Base-by-base conservation (phyloP, 441 rosid genomes). In the Populus trichocarpa region DNA sequence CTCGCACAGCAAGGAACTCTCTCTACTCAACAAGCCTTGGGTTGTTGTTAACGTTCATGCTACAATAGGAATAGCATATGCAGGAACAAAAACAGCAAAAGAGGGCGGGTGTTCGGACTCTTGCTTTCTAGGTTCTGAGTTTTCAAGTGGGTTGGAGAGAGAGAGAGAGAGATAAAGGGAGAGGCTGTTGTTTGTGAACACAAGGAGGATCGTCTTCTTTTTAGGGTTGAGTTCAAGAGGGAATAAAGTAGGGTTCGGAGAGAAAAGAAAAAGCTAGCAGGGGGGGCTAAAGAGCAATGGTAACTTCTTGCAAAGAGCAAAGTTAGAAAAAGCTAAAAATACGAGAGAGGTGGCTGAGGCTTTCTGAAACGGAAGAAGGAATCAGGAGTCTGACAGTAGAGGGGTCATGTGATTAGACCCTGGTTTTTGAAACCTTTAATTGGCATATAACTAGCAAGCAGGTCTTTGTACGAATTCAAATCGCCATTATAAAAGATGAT, bases 241-340 rank as follows among this genome's bases (percentile, higher is more conserved):
- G 96, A 89, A 89, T 90, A 89, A 90, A 89, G 91, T 80, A 67
- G 80, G 78, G 83, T 76, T 68, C 46, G 10, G 46, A 73, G 82
- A 64, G 77, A 69, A 79, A 82, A 85, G 84, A 71, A 81, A 79
- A 83, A 59, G 65, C 26, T 59, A 59, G 65, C 77, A 77, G 32
- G 26, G 40, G 25, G 71, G 79, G 86, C 77, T 86, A 86, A 90
- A 88, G 90, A 80, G 79, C 77, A 75, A 88, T 85, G 90, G 90
- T 88, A 86, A 87, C 88, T 90, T 88, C 87, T 86, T 89, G 87
- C 88, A 82, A 87, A 85, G 86, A 90, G 78, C 86, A 86, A 84
- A 87, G 81, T 71, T 70, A 69, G 35, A 71, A 81, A 46, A 70
- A 82, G 75, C 63, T 61, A 68, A 53, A 77, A 84, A 75, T 38